Evolutionary conservation across 1,284 basidiomycete genomes (phyloP), one percentile per base, ranked within the genome.

Genomic region (Boletus sp.): DNA sequence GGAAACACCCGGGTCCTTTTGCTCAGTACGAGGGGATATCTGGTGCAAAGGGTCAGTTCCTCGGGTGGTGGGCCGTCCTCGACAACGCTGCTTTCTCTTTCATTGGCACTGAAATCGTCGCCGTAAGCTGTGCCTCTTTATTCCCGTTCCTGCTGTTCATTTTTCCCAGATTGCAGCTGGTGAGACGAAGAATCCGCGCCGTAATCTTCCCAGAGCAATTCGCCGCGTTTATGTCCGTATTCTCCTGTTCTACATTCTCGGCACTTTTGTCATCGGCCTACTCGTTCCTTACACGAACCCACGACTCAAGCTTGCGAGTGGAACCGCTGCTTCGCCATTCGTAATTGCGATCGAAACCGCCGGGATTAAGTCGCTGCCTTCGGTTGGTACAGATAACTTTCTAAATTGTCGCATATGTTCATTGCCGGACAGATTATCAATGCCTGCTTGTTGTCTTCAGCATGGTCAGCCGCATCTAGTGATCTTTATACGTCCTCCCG

Each of bases 401-500:
- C 16, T 13, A n/a, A 8, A 16, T 37, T 30, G 13, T 26, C 8
- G 9, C 17, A 17, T 1, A 17, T 71, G 58, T 69, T 78, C 35
- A 51, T 34, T 8, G 22, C 20, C 16, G 33, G 8, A 22, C n/a
- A 84, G 82, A 70, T 93, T 56, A 91, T 94, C 69, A 95, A 95
- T 65, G 91, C 92, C 7, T 83, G 81, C 62, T 76, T 95, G 25
- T 69, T 94, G 47, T 88, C 84, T 22, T 89, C 89, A 2, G 92
- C 92, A 1, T 89, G 88, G 79, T 92, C 88, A 6, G 90, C 92
- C 5, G 89, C 87, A 2, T 88, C 83, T 32, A 88, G 85, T 55
- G 85, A 93, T 59, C 65, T 94, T 44, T 95, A 91, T 68, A 85
- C 84, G 2, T 82, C 82, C 46, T 90, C 86, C 16, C 81, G 91